phyloP scores from a whole-genome alignment of 2,329 filamentous ascomycete species.

The Aspergillus brasiliensis region DNA sequence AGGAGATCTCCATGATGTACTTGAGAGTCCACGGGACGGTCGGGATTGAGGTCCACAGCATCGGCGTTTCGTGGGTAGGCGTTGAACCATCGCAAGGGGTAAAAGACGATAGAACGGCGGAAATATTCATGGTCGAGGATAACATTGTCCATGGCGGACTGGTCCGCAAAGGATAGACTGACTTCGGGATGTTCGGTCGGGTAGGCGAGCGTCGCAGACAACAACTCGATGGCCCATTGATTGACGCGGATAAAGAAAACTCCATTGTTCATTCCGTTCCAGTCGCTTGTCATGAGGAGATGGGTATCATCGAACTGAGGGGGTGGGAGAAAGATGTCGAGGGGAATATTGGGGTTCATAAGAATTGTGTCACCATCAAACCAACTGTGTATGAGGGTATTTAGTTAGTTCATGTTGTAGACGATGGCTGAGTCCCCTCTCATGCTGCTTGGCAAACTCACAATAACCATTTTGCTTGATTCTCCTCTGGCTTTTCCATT shows the following conservation, averaged over 20 bases:
- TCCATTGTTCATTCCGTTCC: slow-evolving; percentile 38
- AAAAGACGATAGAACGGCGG: slow-evolving; percentile 16
- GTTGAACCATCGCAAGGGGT: slow-evolving; percentile 22
- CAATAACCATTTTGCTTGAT: slow-evolving; percentile 37
- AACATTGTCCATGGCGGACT: slow-evolving; percentile 4
- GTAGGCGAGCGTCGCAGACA: slow-evolving; percentile 32
- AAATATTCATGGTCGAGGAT: slow-evolving; percentile 22
- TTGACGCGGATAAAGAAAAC: slow-evolving; percentile 39
- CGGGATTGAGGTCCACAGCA: not conserved
- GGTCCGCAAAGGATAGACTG: slow-evolving; percentile 24
- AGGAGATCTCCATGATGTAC: slow-evolving; percentile 19
- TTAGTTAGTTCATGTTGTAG: not conserved
- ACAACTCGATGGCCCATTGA: slow-evolving; percentile 35
- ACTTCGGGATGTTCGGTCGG: slow-evolving; percentile 24
- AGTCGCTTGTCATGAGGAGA: slow-evolving; percentile 34
- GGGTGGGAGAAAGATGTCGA: slow-evolving; percentile 38
- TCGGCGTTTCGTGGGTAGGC: slow-evolving; percentile 16
- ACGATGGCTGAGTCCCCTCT: too few relatives aligned
- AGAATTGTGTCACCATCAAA: slow-evolving; percentile 37
- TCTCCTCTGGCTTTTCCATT: slow-evolving; percentile 27
- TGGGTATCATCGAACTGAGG: slow-evolving; percentile 31
- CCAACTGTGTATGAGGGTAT: slow-evolving; percentile 26
- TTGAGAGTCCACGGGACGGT: slow-evolving; percentile 10
- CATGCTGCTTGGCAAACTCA: slow-evolving; percentile 13
- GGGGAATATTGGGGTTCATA: slow-evolving; percentile 37